A percentile compares a stretch with the other conserved stretches of the same genome.
These are phyloP conservation scores for Emmonsiellopsis sp. DNA, from an alignment of 2,329 filamentous ascomycete species.

Conservation along the genomic window DNA sequence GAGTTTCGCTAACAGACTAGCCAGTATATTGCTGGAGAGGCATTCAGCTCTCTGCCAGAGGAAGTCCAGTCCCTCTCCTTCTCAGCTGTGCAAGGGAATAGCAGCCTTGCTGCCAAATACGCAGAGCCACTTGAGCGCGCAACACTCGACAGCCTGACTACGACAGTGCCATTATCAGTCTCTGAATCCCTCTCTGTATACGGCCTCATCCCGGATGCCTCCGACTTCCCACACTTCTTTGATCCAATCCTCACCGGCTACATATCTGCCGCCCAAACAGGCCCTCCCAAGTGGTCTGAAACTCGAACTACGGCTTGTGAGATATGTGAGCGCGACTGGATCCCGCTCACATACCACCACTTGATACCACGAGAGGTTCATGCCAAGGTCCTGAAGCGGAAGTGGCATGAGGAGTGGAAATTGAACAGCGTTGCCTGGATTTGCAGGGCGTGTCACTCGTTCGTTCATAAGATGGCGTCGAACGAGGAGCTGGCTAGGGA, in stretches of 20 bases:
- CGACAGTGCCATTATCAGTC: constrained; percentile 49
- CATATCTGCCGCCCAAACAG: constrained; percentile 45
- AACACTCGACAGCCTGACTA: constrained; percentile 43
- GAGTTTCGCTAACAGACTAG: constrained; percentile 2
- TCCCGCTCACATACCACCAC: constrained; percentile 74
- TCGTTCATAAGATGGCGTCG: constrained; percentile 64
- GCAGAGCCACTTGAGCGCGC: constrained; percentile 44
- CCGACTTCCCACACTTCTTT: constrained; percentile 47
- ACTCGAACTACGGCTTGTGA: constrained; percentile 58
- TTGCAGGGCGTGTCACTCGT: constrained; percentile 73
- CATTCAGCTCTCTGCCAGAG: constrained; percentile 56
- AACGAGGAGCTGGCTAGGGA: constrained; percentile 70
- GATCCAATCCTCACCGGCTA: constrained; percentile 55
- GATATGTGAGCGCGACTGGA: constrained; percentile 64
- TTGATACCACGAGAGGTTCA: constrained; percentile 72
- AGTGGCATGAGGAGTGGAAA: constrained; percentile 68
- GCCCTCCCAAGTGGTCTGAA: constrained; percentile 54
- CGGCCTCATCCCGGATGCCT: constrained; percentile 44
- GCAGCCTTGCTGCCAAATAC: constrained; percentile 46
- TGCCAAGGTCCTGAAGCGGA: constrained; percentile 63
- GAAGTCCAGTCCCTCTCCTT: constrained; percentile 55
- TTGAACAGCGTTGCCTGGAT: constrained; percentile 78
- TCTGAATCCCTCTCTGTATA: constrained; percentile 61
- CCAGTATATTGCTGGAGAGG: constrained; percentile 59
- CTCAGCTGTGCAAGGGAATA: constrained; percentile 42